phyloP scores from a whole-genome alignment of 768 basidiomycete species.

The Plicaturopsis crispa region DNA sequence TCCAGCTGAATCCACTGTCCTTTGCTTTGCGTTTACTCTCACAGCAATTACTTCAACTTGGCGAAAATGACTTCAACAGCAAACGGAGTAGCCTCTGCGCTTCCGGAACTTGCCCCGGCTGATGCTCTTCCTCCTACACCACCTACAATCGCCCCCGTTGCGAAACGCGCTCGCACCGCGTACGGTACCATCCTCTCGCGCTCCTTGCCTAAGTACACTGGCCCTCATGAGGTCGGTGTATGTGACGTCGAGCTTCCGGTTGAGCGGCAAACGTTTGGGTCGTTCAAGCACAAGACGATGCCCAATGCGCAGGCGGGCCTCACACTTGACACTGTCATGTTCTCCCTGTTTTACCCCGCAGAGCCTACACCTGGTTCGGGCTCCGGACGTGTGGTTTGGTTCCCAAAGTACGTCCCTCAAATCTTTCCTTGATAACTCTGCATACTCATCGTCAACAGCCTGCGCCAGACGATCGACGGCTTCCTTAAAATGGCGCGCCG shows the following conservation, averaged over 20 bases:
- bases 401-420: slow-evolving; percentile 22
- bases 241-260: slow-evolving; percentile 24
- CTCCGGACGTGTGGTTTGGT: slow-evolving; percentile 12
- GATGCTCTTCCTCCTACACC: no score
- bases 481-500: slow-evolving; percentile 23
- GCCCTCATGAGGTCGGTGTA: slow-evolving; percentile 21
- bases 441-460: no score
- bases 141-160: no score
- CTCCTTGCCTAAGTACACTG: slow-evolving; percentile 21
- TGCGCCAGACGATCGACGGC: slow-evolving; percentile 22
- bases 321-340: slow-evolving; percentile 20
- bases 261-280: slow-evolving; percentile 15
- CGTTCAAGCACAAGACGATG: slow-evolving; percentile 17
- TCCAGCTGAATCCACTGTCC: no score
- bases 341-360: slow-evolving; percentile 24
- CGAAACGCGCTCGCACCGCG: slow-evolving; percentile 14
- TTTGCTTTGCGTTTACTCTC: no score
- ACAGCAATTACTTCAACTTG: no score
- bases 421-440: no score
- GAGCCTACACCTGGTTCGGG: slow-evolving; percentile 4
- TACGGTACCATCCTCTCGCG: slow-evolving; percentile 20
- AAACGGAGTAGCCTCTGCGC: no score
- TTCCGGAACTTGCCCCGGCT: no score
- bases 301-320: slow-evolving; percentile 16
- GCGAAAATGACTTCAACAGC: no score